Conservation (phyloP, 371 early-diverging fungal genomes). For the Apophysomyces variabilis region DNA sequence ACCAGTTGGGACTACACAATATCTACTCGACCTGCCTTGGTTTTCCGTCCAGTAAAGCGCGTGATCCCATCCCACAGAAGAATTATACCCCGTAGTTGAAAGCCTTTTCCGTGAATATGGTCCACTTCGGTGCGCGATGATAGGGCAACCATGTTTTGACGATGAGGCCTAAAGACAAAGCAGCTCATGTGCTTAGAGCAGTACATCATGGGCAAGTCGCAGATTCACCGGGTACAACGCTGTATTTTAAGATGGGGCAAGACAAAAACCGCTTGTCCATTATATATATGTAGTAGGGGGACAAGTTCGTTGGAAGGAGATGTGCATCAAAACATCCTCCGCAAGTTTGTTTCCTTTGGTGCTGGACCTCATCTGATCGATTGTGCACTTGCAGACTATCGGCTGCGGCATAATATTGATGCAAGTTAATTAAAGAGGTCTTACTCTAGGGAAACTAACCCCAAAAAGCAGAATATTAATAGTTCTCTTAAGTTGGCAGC, state of each 20-base stretch:
- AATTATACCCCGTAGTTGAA: not conserved
- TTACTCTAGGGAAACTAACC: no score
- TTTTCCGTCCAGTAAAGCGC: not conserved
- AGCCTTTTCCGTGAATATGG: not conserved
- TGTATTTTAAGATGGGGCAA: no score
- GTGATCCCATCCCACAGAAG: not conserved
- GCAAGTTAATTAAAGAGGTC: no score
- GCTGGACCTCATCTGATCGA: not conserved
- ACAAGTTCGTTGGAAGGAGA: conserved; percentile 12
- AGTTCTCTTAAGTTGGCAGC: no score
- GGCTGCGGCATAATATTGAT: not conserved
- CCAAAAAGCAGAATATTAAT: no score
- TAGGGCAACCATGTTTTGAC: not conserved
- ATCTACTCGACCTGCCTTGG: not conserved
- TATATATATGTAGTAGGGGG: conserved; percentile 10
- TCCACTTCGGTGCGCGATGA: not conserved
- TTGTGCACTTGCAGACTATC: conserved; percentile 4
- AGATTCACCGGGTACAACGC: no score
- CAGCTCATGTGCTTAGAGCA: no score
- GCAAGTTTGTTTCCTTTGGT: conserved; percentile 11
- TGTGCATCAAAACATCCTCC: conserved; percentile 6
- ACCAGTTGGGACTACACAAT: not conserved
- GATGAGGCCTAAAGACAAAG: not conserved
- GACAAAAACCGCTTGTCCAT: no score
- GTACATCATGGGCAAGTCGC: no score